Conservation (phyloP, 768 basidiomycete genomes). For the Naematelia encephala region DNA sequence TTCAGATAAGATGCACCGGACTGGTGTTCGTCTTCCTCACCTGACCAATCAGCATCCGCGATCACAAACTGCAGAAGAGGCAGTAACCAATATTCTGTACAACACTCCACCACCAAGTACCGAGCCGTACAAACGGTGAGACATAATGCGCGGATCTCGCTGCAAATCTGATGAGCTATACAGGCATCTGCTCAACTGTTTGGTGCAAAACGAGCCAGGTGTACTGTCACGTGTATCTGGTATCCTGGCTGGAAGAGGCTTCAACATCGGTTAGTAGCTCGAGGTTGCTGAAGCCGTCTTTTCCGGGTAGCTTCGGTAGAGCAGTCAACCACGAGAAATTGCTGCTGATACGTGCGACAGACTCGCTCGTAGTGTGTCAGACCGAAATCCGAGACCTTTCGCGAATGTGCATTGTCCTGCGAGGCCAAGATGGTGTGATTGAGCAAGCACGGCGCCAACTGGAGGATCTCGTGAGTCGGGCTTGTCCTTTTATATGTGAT, state of each 20-base stretch:
- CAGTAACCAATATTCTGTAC: slow-evolving; percentile 95
- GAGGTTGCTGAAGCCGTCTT: not conserved
- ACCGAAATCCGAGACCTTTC: slow-evolving; percentile 96
- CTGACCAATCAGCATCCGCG: slow-evolving; percentile 74
- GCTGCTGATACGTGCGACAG: slow-evolving; percentile 56
- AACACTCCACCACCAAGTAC: slow-evolving; percentile 88
- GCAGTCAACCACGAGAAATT: not conserved
- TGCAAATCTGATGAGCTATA: slow-evolving; percentile 1
- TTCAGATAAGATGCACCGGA: slow-evolving; percentile 46
- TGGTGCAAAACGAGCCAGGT: slow-evolving; percentile 98
- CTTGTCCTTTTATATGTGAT: too few species aligned
- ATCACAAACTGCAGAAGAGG: slow-evolving; percentile 82
- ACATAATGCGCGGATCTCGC: not conserved
- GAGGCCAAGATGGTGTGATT: slow-evolving; percentile 94
- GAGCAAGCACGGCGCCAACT: slow-evolving; percentile 95
- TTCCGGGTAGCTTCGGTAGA: not conserved
- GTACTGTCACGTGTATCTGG: slow-evolving; percentile 98
- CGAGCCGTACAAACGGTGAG: slow-evolving; percentile 65
- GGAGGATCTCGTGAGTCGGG: slow-evolving; percentile 78
- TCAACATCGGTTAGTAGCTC: slow-evolving; percentile 61
- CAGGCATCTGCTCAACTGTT: slow-evolving; percentile 93
- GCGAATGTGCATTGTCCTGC: slow-evolving; percentile 96
- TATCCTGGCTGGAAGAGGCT: slow-evolving; percentile 91
- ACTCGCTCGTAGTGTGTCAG: slow-evolving; percentile 94
- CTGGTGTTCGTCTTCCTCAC: slow-evolving; percentile 30